A percentile compares a stretch with the other conserved stretches of the same genome.
These are phyloP conservation scores for Quambalaria eucalypti DNA, from an alignment of 1,284 basidiomycete genomes.

Conservation along the genomic window DNA sequence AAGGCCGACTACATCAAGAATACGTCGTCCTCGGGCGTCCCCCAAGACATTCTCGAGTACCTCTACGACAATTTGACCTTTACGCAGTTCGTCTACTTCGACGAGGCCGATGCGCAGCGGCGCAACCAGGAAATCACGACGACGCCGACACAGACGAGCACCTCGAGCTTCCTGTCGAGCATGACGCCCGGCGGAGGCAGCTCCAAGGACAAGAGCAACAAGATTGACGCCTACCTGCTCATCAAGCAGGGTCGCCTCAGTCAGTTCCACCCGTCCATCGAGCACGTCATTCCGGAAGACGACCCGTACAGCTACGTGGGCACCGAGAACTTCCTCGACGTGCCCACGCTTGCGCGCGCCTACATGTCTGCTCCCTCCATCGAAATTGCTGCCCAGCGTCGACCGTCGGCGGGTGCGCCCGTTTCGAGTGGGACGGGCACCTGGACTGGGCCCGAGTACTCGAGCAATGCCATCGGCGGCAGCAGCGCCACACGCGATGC, in stretches of 20 bases:
- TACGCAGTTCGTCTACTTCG: conserved; percentile 86
- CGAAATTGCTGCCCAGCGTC: conserved; percentile 26
- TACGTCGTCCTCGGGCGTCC: conserved; percentile 62
- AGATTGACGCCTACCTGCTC: conserved; percentile 86
- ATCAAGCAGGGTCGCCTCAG: conserved; percentile 66
- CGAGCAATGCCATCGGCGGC: background rate
- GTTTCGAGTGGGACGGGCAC: background rate
- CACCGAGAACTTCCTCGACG: conserved; percentile 14
- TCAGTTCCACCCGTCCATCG: conserved; percentile 53
- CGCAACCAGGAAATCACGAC: too few relatives aligned
- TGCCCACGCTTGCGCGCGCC: conserved; percentile 19
- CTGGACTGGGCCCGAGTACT: background rate
- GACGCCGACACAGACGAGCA: background rate
- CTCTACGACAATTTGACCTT: conserved; percentile 95
- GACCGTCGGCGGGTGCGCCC: conserved; percentile 2
- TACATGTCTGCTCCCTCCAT: conserved; percentile 35
- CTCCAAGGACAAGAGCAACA: conserved; percentile 43
- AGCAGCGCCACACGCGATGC: conserved; percentile 2
- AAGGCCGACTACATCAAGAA: conserved; percentile 46
- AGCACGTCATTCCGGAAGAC: conserved; percentile 27
- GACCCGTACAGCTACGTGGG: conserved; percentile 30
- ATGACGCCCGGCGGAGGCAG: background rate
- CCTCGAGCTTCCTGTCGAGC: background rate
- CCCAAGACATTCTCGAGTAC: conserved; percentile 78
- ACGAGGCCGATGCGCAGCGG: conserved; percentile 60